Evolutionary conservation across 2,329 filamentous ascomycete species (phyloP).

Genomic region (Pyricularia pennisetigena): DNA sequence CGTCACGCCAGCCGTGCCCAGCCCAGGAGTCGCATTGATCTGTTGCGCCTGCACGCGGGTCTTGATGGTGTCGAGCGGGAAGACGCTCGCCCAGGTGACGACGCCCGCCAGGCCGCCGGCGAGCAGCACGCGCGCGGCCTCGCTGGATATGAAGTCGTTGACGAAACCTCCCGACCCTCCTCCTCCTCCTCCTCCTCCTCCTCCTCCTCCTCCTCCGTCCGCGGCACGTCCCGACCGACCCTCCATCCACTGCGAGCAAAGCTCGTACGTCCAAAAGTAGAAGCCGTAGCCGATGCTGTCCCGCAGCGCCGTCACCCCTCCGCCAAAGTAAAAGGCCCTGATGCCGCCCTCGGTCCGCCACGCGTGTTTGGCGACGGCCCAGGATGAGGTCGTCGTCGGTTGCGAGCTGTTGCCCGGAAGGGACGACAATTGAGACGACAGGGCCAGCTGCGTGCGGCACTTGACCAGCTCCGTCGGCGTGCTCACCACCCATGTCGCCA

Average conservation of each 20-base stretch:
- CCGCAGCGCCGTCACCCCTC: conserved; percentile 67
- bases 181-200: neutral
- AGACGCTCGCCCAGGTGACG: conserved; percentile 81
- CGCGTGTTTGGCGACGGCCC: conserved; percentile 53
- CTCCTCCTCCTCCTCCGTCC: neutral
- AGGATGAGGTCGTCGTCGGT: conserved; percentile 38
- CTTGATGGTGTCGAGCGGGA: conserved; percentile 87
- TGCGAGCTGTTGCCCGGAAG: conserved; percentile 5
- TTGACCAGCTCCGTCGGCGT: conserved; percentile 88
- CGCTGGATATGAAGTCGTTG: conserved; percentile 17
- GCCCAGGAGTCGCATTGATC: conserved; percentile 13
- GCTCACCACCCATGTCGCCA: conserved; percentile 78
- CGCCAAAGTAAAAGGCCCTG: conserved; percentile 71
- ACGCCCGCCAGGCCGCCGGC: conserved; percentile 84
- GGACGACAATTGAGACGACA: conserved; percentile 2
- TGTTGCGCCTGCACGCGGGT: conserved; percentile 77
- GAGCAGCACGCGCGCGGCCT: conserved; percentile 57
- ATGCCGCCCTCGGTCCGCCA: conserved; percentile 46
- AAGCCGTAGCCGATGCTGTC: conserved; percentile 95
- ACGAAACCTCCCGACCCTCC: neutral
- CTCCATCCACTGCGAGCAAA: conserved; percentile 50
- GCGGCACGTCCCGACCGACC: neutral
- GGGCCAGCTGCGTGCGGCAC: conserved; percentile 65
- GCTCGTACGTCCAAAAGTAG: conserved; percentile 91
- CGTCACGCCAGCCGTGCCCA: conserved; percentile 1